Evolutionary conservation across 1,284 basidiomycete species (phyloP), one percentile per base, ranked within the genome.

Genomic region (Tremellales sp.): DNA sequence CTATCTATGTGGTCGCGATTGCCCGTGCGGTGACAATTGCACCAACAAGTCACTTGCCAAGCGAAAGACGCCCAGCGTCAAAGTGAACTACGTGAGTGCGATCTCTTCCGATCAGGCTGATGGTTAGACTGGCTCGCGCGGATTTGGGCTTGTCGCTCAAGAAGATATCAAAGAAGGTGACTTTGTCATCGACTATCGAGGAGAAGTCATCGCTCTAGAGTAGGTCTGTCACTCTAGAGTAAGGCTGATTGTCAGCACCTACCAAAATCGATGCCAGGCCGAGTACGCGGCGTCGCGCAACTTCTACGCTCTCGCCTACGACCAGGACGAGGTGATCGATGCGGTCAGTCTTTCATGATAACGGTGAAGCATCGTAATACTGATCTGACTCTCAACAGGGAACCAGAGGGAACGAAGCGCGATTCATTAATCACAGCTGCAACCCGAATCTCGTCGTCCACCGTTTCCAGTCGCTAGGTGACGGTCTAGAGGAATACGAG

Each of bases 391-490:
- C 40, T 46, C 47, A 15, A 25, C 33, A 75, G 72, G 76, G 77
- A 2, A 53, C 69, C 50, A 58, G 64, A 49, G 77, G 76, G 17
- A 78, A 77, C 57, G 69, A 73, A 23, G 70, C 76, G 3, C 58
- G 77, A 15, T 78, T 77, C 61, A 75, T 77, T 59, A 77, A 77
- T 57, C 76, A 77, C 53, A 68, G 70, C 2, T 77, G 75, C 44
- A 59, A 60, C 5, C 75, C 75, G 1, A 77, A 76, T 43, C 60
- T 76, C 25, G 70, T 73, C 43, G 70, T 77, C 12, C 63, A 68
- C 25, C 71, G 74, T 52, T 72, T 64, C 43, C 65, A 67, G 47
- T 70, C 62, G 0, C 45, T 70, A 5, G 70, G 72, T 2, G 68
- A 70, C 40, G 72, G 69, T 5, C 57, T 60, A 40, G 75, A 77